A percentile compares a stretch with the other conserved stretches of the same genome.
Conservation (phyloP, 805 yeast species). For the Wickerhamiella slavikovae region DNA sequence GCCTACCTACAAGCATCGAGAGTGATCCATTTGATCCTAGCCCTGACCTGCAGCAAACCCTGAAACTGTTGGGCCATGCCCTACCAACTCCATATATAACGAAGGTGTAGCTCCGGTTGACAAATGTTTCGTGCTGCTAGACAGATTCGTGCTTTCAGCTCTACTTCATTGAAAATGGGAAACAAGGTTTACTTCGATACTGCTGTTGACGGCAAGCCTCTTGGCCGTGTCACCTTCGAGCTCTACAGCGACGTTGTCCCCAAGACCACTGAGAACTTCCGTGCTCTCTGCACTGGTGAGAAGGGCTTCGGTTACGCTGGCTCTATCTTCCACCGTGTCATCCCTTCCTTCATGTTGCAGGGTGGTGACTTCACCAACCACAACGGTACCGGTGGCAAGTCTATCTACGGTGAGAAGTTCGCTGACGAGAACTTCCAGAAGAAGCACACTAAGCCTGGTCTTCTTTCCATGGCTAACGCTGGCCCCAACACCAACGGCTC, state of each 20-base stretch:
- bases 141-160: not conserved
- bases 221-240: conserved; percentile 74
- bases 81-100: no score
- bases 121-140: no score
- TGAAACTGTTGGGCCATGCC: no score
- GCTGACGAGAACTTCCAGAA: conserved; percentile 56
- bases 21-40: not conserved
- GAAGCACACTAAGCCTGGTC: conserved; percentile 63
- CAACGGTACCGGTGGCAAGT: conserved; percentile 83
- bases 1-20: no score
- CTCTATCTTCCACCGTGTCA: conserved; percentile 89
- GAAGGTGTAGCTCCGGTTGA: no score
- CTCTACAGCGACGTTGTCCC: conserved; percentile 82
- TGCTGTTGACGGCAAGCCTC: conserved; percentile 55
- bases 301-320: conserved; percentile 80
- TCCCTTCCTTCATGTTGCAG: conserved; percentile 92
- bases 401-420: conserved; percentile 57
- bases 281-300: conserved; percentile 86
- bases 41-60: not conserved
- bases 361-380: conserved; percentile 78
- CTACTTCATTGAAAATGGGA: not conserved
- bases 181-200: conserved; percentile 60
- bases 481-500: conserved; percentile 98
- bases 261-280: conserved; percentile 90
- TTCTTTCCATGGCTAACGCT: conserved; percentile 92